A percentile compares a stretch with the other conserved stretches of the same genome.
Conservation (phyloP, 176 grass and related monocot species). For the Miscanthus lutarioriparius region DNA sequence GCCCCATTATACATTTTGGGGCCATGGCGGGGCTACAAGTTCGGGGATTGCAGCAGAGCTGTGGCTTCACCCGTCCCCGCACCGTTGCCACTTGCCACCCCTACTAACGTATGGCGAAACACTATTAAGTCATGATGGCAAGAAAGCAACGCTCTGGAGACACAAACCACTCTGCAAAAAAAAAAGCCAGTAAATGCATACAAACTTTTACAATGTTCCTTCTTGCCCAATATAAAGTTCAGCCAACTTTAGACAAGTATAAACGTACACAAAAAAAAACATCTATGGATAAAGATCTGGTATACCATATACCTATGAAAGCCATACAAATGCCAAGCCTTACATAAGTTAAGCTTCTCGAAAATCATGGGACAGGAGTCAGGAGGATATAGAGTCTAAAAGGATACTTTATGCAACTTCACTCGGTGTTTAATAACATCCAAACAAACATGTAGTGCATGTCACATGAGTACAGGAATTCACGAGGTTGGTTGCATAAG, state of each 20-base stretch:
- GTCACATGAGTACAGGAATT: background rate
- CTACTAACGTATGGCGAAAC: background rate
- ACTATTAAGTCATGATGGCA: background rate
- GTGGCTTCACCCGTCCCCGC: background rate
- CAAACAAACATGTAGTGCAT: background rate
- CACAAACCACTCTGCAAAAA: background rate
- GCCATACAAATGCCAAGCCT: background rate
- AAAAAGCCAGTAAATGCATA: background rate
- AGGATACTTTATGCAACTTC: background rate
- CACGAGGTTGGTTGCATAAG: background rate
- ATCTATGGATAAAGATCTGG: background rate
- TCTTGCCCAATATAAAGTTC: background rate
- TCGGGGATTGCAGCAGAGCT: background rate
- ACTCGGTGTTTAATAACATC: background rate
- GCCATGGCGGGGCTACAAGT: background rate
- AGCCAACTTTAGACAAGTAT: background rate
- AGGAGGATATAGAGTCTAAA: background rate
- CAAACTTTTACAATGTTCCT: background rate
- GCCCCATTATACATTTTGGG: background rate
- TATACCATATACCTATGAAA: background rate
- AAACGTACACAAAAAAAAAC: background rate
- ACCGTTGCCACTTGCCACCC: background rate
- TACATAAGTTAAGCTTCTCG: background rate
- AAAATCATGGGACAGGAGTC: constrained; percentile 4
- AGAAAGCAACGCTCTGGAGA: background rate